These are phyloP conservation scores for Castanea mollissima DNA, from an alignment of 306 rosid species.

Conservation along the genomic window DNA sequence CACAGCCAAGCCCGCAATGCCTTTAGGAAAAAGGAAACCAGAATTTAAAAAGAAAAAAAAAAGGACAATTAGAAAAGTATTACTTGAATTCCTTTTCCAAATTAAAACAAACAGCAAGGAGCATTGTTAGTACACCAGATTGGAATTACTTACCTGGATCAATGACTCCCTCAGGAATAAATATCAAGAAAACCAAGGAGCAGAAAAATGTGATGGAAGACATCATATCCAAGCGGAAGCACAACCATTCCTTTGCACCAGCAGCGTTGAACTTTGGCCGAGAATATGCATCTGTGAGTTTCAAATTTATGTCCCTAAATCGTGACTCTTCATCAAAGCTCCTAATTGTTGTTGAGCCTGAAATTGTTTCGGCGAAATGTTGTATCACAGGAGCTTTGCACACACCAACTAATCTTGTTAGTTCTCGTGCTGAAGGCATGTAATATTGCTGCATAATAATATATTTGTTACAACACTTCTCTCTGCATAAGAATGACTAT, in stretches of 20 bases:
- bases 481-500: too few species aligned
- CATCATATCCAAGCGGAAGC: constrained; percentile 74
- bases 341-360: constrained; percentile 78
- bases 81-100: neutral
- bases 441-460: constrained; percentile 64
- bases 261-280: constrained; percentile 63
- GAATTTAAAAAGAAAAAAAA: neutral
- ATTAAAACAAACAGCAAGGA: neutral
- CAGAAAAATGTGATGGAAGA: constrained; percentile 66
- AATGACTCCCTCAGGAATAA: constrained; percentile 66
- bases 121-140: neutral
- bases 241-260: constrained; percentile 80
- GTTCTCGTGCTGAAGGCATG: constrained; percentile 75
- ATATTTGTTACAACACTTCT: constrained; percentile 4
- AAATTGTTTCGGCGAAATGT: constrained; percentile 81
- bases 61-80: neutral
- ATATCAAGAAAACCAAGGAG: constrained; percentile 65
- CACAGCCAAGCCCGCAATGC: constrained; percentile 69
- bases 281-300: constrained; percentile 61
- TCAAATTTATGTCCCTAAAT: constrained; percentile 69
- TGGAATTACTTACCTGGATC: constrained; percentile 59
- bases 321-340: constrained; percentile 76
- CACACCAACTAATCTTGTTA: constrained; percentile 74
- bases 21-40: constrained; percentile 20
- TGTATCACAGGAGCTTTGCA: constrained; percentile 92